Evolutionary conservation across 2,329 filamentous ascomycete genomes (phyloP), one percentile per base, ranked within the genome.

Genomic region (Uncinocarpus reesii): DNA sequence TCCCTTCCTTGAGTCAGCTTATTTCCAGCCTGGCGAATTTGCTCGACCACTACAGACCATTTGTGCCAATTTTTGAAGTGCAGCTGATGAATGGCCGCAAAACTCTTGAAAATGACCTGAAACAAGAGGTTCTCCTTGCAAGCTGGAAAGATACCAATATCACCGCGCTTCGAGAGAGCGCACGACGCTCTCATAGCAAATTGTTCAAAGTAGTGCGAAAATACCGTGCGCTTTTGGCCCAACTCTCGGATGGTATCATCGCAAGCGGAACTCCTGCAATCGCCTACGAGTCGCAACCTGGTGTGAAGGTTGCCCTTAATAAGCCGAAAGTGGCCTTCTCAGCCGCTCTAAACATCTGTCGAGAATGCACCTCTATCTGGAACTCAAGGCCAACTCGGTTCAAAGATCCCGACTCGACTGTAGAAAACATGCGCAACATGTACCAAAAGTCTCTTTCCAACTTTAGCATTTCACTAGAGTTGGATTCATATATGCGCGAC

Each of bases 121-220:
- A 84, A 62, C 86, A 96, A 57, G 81, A 95, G n/a, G 77, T 98
- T 13, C 79, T 94, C 45, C 72, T 98, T 57, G 88, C 89, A 6
- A 95, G 88, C 65, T 98, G 93, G 93, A 95, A 94, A 64, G 92
- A 98, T 57, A 95, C 86, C 18, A 98, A 96, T 59, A 93, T 98
- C 53, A 83, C 83, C 41, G 86, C 87, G 1, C 71, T 98, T 13
- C 79, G 83, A 55, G 88, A 95, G 60, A 96, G 90, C 64, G 88
- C 92, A 1, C 83, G 84, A 58, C 83, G 83, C 52, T 95, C 89
- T 16, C 92, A 98, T 61, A 80, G 84, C 58, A 95, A 95, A 65
- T 76, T 98, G 1, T 95, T 95, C 70, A 86, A 86, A 57, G 73
- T 95, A 29, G 84, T 98, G 37, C 78, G 86, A 48, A 96, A 95